Base-by-base conservation (phyloP, 73 alveolate genomes). In the Breviolum minutum region DNA sequence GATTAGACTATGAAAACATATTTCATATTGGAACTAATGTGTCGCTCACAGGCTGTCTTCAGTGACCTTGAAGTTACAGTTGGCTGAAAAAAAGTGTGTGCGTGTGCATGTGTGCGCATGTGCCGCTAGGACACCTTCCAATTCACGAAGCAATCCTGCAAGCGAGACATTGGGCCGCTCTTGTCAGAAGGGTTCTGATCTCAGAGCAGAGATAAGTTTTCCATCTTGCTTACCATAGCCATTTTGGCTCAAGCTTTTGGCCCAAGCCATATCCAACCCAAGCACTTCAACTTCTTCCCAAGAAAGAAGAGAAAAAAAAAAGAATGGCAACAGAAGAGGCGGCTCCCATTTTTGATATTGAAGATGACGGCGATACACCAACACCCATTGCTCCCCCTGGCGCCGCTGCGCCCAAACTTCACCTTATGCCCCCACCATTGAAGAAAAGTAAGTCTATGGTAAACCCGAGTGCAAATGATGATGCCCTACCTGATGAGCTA, bases 121-220 rank as follows among this genome's bases (percentile, higher is more conserved):
- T 6, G 3, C 7, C 40, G 19, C 73, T 61, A 60, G 70, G 92
- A 61, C 26, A 60, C 92, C n/a, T 83, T 61, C 40, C 19, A 60
- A 11, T 83, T 83, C 92, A 61, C 48, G 74, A 73, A 61, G 61
- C 92, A 83, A 61, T 80, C 88, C 11, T 48, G 16, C 13, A 48
- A 61, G 61, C 62, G 88, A 80, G 32, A 66, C 69, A 32, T 80
- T 14, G 88, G 88, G 29, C 88, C 88, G 66, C 88, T 80, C 68
- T 12, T 80, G 88, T 48, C 69, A 16, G 88, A 80, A 80, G 30
- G 40, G 88, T 29, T 12, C 32, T 26, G 88, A 13, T 11, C 88
- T 48, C 69, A 40, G 69, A 80, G 17, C 54, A 40, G 54, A 40
- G 54, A 40, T 40, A 40, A 40, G 54, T 3, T 40, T 40, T 40